These are phyloP conservation scores for Phytophthora sp. DNA, from an alignment of 352 stramenopile genomes.

Conservation along the genomic window DNA sequence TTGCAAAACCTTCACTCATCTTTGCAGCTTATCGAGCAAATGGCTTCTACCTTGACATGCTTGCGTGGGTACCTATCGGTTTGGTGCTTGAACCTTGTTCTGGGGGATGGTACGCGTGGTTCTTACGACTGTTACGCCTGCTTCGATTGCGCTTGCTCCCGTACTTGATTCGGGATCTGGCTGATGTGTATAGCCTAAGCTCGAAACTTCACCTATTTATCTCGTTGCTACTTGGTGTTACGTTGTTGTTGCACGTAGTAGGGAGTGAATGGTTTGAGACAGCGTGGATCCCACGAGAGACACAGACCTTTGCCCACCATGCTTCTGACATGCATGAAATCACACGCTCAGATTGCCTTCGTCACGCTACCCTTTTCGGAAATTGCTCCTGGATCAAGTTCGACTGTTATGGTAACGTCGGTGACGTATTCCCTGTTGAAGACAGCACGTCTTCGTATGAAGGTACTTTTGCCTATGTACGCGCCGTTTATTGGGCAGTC, in stretches of 20 bases:
- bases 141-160: constrained; percentile 44
- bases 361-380: constrained; percentile 49
- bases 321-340: not conserved
- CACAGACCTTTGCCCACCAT: not conserved
- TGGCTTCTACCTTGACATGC: constrained; percentile 52
- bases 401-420: constrained; percentile 66
- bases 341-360: constrained; percentile 37
- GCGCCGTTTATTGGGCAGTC: constrained; percentile 70
- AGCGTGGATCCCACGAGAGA: constrained; percentile 21
- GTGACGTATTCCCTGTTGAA: constrained; percentile 38
- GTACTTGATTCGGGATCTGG: constrained; percentile 47
- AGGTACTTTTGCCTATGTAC: constrained; percentile 56
- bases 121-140: constrained; percentile 45
- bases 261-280: constrained; percentile 67
- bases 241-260: constrained; percentile 50
- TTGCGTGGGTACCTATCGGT: constrained; percentile 44
- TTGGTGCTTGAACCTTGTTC: constrained; percentile 41
- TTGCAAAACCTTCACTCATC: constrained; percentile 53
- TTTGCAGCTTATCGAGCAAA: constrained; percentile 55
- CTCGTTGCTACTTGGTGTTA: constrained; percentile 46
- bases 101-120: constrained; percentile 44
- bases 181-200: constrained; percentile 54
- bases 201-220: constrained; percentile 52
- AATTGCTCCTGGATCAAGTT: constrained; percentile 69
- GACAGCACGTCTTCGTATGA: constrained; percentile 40